Percentiles rank a stretch among this genome's conserved stretches.
phyloP scores from a whole-genome alignment of 768 basidiomycete species.

The Pholiota conissans region DNA sequence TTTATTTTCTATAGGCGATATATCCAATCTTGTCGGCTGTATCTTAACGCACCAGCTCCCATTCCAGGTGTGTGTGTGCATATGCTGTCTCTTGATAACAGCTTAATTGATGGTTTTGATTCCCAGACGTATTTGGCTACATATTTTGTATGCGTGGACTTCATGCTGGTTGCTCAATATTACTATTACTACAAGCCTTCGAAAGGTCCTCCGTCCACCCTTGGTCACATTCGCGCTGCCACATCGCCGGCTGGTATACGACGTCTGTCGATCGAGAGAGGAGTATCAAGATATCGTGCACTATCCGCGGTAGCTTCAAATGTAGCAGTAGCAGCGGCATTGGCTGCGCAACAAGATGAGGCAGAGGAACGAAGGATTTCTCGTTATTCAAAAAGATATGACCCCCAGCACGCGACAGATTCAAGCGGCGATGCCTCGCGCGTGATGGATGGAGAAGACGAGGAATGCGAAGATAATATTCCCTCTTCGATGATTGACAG shows the following conservation, averaged over 20 bases:
- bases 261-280: constrained; percentile 51
- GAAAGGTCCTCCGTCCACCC: constrained; percentile 32
- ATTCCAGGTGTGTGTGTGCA: constrained; percentile 83
- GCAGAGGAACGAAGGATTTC: constrained; percentile 26
- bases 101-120: constrained; percentile 7
- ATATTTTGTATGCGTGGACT: constrained; percentile 88
- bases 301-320: constrained; percentile 70
- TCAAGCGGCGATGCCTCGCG: constrained; percentile 9
- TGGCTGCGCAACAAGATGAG: constrained; percentile 64
- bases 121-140: constrained; percentile 82
- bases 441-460: constrained; percentile 16
- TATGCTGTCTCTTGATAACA: not conserved
- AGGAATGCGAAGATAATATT: constrained; percentile 43
- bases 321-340: constrained; percentile 69
- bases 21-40: constrained; percentile 90
- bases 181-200: constrained; percentile 62
- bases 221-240: constrained; percentile 40
- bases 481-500: constrained; percentile 67
- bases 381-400: constrained; percentile 10
- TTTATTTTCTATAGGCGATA: constrained; percentile 60
- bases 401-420: constrained; percentile 5
- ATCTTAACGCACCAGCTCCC: constrained; percentile 90
- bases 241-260: constrained; percentile 39
- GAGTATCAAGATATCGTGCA: constrained; percentile 64
- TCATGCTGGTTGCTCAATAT: constrained; percentile 75